Evolutionary conservation across 2,329 filamentous ascomycete genomes (phyloP).

Genomic region (Ascochyta viciae-villosae): DNA sequence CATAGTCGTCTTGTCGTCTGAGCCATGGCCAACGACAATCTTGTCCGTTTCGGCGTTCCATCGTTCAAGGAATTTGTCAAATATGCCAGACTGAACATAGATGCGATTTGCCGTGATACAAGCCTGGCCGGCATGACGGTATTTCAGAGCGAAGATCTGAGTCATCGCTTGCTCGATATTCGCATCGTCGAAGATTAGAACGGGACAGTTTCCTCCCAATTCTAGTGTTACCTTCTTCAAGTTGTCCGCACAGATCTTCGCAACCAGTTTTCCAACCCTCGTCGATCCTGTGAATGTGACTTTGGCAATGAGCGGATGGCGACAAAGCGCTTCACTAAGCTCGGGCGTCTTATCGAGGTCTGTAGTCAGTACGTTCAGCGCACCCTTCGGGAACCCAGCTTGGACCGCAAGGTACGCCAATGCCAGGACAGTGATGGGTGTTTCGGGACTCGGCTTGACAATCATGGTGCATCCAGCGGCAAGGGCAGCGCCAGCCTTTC

Average conservation of each 20-base stretch:
- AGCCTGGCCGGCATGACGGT: constrained; percentile 68
- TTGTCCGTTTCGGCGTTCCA: constrained; percentile 61
- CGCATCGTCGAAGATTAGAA: constrained; percentile 70
- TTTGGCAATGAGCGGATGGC: constrained; percentile 67
- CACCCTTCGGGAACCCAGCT: constrained; percentile 62
- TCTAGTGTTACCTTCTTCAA: constrained; percentile 71
- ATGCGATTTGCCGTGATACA: constrained; percentile 71
- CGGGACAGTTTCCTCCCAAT: constrained; percentile 70
- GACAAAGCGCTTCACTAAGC: constrained; percentile 62
- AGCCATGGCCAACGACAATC: constrained; percentile 68
- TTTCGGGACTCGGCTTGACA: constrained; percentile 53
- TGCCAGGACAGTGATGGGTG: constrained; percentile 49
- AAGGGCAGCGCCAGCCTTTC: constrained; percentile 72
- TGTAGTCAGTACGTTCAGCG: constrained; percentile 68
- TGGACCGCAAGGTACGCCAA: constrained; percentile 49
- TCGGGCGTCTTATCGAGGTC: constrained; percentile 62
- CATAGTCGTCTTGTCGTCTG: constrained; percentile 63
- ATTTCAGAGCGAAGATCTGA: constrained; percentile 59
- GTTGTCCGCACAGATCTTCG: constrained; percentile 64
- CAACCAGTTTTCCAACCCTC: constrained; percentile 67
- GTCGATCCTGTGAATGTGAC: constrained; percentile 67
- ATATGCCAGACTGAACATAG: constrained; percentile 68
- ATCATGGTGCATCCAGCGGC: constrained; percentile 79
- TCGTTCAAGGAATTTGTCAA: constrained; percentile 64
- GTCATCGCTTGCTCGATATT: constrained; percentile 63